Base-by-base conservation (phyloP, 2,329 filamentous ascomycete species). In the Colletotrichum ledebouriae region DNA sequence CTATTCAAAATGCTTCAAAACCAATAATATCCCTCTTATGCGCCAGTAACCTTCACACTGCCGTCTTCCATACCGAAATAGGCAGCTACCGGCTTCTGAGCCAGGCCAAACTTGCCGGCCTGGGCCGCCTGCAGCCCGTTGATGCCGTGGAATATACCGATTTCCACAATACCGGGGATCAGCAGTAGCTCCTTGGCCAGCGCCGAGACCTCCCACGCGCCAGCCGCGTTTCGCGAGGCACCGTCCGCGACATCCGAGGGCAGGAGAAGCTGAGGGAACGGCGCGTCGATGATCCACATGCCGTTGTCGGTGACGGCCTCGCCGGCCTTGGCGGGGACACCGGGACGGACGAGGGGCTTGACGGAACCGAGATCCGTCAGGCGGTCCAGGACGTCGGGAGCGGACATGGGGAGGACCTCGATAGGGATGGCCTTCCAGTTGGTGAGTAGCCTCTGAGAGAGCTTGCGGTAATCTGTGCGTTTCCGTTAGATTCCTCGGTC, bases 61-160 rank as follows among this genome's bases (percentile, higher is more conserved):
- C 92, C 92, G 75, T 93, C 92, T 50, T 91, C 87, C 89, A 96
- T 92, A 41, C 96, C 96, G 80, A 98, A 99, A 82, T 98, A 99
- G 25, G 94, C 94, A 33, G 94, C 94, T 12, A 98, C 87, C 0
- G 96, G 96, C 82, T 95, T 97, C 82, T 98, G 94, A 1, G 93
- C 94, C 55, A 92, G 91, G 55, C 89, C 81, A 61, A 85, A 83
- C 71, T 89, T 85, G 67, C 86, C 83, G 62, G 86, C 66, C 39
- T 73, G 73, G 20, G 76, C 83, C 47, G 86, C 87, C 78, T 97
- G 85, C 15, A 88, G 83, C 0, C 95, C 95, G 69, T 95, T 94
- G 74, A 90, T 77, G 3, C 95, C 95, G 47, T 90, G 88, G 83
- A 99, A 99, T 52, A 99, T 86, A 13, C 96, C 96, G 33, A 97